phyloP scores from a whole-genome alignment of 352 stramenopile species.

The Elongisporangium undulatum region DNA sequence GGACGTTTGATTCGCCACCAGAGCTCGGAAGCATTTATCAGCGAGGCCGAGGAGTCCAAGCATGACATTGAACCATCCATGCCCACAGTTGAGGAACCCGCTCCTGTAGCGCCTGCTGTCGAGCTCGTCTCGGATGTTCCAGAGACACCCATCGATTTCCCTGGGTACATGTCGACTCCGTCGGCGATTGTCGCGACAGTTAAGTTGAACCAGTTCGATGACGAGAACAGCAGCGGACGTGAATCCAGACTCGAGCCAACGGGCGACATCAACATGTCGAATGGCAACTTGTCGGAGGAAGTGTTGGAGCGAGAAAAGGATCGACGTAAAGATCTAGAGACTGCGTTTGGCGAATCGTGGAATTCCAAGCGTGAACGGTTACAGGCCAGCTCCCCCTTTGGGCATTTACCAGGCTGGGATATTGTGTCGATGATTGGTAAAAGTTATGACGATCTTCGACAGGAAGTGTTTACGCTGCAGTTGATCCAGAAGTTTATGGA shows the following conservation, averaged over 20 bases:
- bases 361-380: slow-evolving; percentile 91
- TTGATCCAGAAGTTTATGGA: slow-evolving; percentile 97
- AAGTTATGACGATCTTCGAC: slow-evolving; percentile 97
- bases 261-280: slow-evolving; percentile 49
- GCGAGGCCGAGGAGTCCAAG: slow-evolving; percentile 31
- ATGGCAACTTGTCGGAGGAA: slow-evolving; percentile 60
- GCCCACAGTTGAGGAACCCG: neutral
- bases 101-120: neutral
- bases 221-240: slow-evolving; percentile 9
- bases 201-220: slow-evolving; percentile 19
- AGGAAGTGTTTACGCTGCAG: slow-evolving; percentile 99
- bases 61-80: slow-evolving; percentile 10
- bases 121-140: slow-evolving; percentile 17
- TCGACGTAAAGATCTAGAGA: slow-evolving; percentile 73
- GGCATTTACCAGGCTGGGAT: slow-evolving; percentile 89
- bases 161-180: slow-evolving; percentile 50
- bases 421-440: slow-evolving; percentile 98
- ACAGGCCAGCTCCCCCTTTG: slow-evolving; percentile 81
- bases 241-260: neutral
- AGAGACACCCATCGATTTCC: slow-evolving; percentile 65
- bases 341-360: slow-evolving; percentile 95
- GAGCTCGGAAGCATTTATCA: slow-evolving; percentile 47
- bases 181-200: slow-evolving; percentile 16
- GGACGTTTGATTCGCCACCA: slow-evolving; percentile 67
- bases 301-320: slow-evolving; percentile 80